Base-by-base conservation (phyloP, 2,329 filamentous ascomycete genomes). In the Chrysoporthe deuterocubensis region DNA sequence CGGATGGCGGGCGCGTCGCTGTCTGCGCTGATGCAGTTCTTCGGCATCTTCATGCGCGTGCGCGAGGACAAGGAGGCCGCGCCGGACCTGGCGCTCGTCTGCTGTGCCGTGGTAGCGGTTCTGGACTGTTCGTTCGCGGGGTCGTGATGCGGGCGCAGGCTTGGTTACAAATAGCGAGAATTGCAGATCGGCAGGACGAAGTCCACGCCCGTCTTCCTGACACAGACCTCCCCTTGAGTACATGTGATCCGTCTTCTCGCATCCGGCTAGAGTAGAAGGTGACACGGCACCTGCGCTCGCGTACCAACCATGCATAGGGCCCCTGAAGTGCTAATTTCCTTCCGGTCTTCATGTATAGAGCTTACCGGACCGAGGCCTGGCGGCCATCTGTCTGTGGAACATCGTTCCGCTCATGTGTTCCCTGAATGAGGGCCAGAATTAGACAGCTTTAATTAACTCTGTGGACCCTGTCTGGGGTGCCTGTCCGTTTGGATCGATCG, bases 21-120 rank as follows among this genome's bases (percentile, higher is more conserved):
- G 52, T 67, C 66, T 43, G 57, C 56, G 1, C 16, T 70, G 14
- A 67, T 71, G 59, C 71, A 72, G 57, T 61, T 65, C 34, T 52
- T 71, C 40, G 70, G 70, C 3, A 43, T 73, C 26, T 64, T 43
- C 2, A 75, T 73, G 71, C 60, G 67, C 21, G 34, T 69, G 26
- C 18, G 42, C n/a, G 57, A 61, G 37, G 54, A 58, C 34, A 66
- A 69, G 59, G 50, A 61, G 8, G 40, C 67, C 4, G 63, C 52
- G 40, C 26, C 43, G 34, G 67, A 69, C 42, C 57, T 69, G 48
- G 67, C 59, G 21, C 57, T 69, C 40, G 32, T 44, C n/a, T 59
- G 54, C 11, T 65, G 63, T 40, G 43, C 37, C 40, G 54, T 59
- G 11, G 54, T 65, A 3, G 32, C 37, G 16, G 37, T 40, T 42